Evolutionary conservation across 2,329 filamentous ascomycete genomes (phyloP), one percentile per base, ranked within the genome.

Genomic region (Tolypocladium ophioglossoides): DNA sequence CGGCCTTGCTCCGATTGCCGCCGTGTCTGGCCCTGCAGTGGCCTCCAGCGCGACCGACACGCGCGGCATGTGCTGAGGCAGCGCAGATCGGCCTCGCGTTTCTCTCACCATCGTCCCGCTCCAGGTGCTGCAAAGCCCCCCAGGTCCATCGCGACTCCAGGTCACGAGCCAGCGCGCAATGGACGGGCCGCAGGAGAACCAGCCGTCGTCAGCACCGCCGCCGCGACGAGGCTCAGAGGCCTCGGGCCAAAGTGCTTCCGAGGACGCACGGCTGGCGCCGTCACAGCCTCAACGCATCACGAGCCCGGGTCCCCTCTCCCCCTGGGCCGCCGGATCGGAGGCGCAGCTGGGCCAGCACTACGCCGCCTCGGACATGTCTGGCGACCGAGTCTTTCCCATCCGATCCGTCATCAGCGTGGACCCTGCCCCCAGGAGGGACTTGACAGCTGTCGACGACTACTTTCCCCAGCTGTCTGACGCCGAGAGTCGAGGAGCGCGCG

Each of bases 401-500:
- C 82, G 87, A 50, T 91, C 87, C n/a, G 84, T 89, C 46, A 76
- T 92, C 27, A 87, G 82, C 8, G 81, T 91, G 41, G 84, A 88
- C 60, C 80, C 81, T 8, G 53, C 56, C n/a, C 70, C 68, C 50
- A 61, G 59, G 51, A 68, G 70, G 72, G 76, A 11, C 20, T 48
- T 48, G 7, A 32, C 64, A 57, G 62, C 68, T 6, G 64, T 60
- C 48, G 72, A 75, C 12, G 71, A 72, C n/a, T 70, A 71, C 55
- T 70, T 72, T 51, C 60, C 68, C 9, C 64, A 67, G 46, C 51
- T 62, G 56, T 63, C 68, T 27, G 65, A 71, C 30, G 62, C 64
- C 24, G 69, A 64, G 34, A 57, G 57, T n/a, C 63, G 68, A 46
- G 58, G 56, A n/a, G 65, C 69, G 50, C 58, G 65, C 22, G 55